phyloP scores from a whole-genome alignment of 2,329 filamentous ascomycete genomes.

The Stemphylium lycopersici region DNA sequence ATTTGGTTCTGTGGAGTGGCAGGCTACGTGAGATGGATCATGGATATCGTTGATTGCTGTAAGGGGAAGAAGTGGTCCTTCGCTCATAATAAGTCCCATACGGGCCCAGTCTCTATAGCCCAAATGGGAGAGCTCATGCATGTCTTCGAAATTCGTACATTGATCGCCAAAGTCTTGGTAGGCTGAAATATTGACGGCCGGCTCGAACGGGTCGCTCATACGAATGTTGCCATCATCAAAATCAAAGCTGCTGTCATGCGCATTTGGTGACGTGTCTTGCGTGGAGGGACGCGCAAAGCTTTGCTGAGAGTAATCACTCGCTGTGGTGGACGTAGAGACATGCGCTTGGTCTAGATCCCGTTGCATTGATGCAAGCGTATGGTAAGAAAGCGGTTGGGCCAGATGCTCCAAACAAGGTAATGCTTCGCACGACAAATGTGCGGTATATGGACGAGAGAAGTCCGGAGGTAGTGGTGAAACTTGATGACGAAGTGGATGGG shows the following conservation, averaged over 20 bases:
- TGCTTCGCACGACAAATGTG: constrained; percentile 21
- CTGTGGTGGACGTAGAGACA: constrained; percentile 26
- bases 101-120: constrained; percentile 24
- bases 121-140: constrained; percentile 22
- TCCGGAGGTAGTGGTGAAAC: constrained; percentile 19
- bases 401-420: constrained; percentile 21
- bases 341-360: constrained; percentile 31
- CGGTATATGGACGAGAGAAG: constrained; percentile 11
- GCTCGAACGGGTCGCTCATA: constrained; percentile 46
- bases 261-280: constrained; percentile 25
- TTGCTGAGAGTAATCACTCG: constrained; percentile 35
- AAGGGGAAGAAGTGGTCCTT: constrained; percentile 15
- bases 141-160: neutral
- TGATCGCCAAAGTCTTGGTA: constrained; percentile 25
- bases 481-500: constrained; percentile 22
- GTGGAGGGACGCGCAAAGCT: constrained; percentile 30
- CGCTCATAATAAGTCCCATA: constrained; percentile 17
- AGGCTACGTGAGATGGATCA: constrained; percentile 11
- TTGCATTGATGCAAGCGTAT: constrained; percentile 29
- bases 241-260: constrained; percentile 47
- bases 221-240: constrained; percentile 50
- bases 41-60: constrained; percentile 8
- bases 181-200: constrained; percentile 31
- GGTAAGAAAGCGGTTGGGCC: constrained; percentile 35
- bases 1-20: constrained; percentile 31